These are phyloP conservation scores for Furcasterigmium furcatum DNA, from an alignment of 2,329 filamentous ascomycete genomes.

Conservation along the genomic window DNA sequence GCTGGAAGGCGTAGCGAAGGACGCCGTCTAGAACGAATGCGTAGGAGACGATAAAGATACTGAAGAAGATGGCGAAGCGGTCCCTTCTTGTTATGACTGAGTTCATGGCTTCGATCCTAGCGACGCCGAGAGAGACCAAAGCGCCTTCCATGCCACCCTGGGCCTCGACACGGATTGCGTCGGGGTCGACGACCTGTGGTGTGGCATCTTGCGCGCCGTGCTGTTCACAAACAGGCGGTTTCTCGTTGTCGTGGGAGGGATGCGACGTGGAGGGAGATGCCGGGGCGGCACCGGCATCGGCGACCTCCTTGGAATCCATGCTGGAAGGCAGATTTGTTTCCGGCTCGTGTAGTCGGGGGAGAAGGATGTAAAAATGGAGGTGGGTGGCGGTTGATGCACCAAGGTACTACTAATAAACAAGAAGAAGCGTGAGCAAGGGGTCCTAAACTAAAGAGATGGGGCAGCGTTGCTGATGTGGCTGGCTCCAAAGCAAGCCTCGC, in stretches of 20 bases:
- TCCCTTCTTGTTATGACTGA: constrained; percentile 48
- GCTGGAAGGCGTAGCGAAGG: constrained; percentile 53
- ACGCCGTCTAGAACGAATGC: constrained; percentile 60
- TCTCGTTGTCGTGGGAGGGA: background rate
- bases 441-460: too few relatives aligned
- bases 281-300: constrained; percentile 23
- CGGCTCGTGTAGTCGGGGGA: too few relatives aligned
- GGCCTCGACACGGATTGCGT: background rate
- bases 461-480: too few relatives aligned
- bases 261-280: constrained; percentile 40
- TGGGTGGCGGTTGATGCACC: too few relatives aligned
- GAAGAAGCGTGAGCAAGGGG: too few relatives aligned
- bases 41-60: constrained; percentile 62
- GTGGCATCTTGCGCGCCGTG: background rate
- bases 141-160: background rate
- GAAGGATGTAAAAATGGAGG: too few relatives aligned
- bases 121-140: constrained; percentile 46
- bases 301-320: too few relatives aligned
- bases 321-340: too few relatives aligned
- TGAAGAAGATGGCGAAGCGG: constrained; percentile 54
- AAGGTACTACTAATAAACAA: too few relatives aligned
- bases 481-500: too few relatives aligned
- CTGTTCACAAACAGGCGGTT: background rate
- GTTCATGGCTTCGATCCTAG: constrained; percentile 55
- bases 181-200: background rate